These are phyloP conservation scores for Penicillium canariense DNA, from an alignment of 495 filamentous ascomycete genomes.

Conservation along the genomic window DNA sequence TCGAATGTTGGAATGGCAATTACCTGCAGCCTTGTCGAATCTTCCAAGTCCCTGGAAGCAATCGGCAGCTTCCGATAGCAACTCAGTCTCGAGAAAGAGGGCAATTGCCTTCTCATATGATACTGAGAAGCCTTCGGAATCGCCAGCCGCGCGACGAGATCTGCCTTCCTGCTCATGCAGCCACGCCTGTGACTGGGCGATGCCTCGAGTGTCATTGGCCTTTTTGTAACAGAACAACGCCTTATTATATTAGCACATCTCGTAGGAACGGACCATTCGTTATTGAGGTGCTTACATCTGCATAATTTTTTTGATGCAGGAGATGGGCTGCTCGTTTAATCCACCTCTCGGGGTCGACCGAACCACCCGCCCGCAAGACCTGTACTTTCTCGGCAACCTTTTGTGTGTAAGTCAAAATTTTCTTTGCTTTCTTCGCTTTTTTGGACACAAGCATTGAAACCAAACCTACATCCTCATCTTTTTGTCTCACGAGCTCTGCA, in stretches of 20 bases:
- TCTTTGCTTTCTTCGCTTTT: too few relatives aligned
- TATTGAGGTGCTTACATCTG: constrained; percentile 5
- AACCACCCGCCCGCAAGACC: constrained; percentile 12
- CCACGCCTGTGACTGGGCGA: constrained; percentile 13
- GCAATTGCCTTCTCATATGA: constrained; percentile 16
- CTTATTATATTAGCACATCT: not conserved
- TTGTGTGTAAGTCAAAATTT: too few relatives aligned
- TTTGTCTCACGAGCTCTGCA: constrained; percentile 14
- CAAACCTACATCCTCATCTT: constrained; percentile 10
- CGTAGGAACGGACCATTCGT: not conserved
- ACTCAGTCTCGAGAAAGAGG: constrained; percentile 5
- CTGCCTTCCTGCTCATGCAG: constrained; percentile 19
- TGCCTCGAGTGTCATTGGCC: constrained; percentile 10
- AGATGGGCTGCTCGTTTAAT: constrained; percentile 14
- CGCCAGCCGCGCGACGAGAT: constrained; percentile 1
- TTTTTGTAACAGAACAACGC: constrained; percentile 19
- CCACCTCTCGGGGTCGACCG: constrained; percentile 17
- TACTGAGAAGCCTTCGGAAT: constrained; percentile 3
- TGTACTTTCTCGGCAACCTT: constrained; percentile 12
- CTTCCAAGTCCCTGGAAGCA: constrained; percentile 15
- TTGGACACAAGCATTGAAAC: not conserved
- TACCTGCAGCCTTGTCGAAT: constrained; percentile 14
- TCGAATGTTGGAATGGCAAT: not conserved
- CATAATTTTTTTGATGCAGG: constrained; percentile 17
- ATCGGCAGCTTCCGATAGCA: constrained; percentile 3